These are phyloP conservation scores for Cylindricascospora bacillispora DNA, from an alignment of 1,139 yeast genomes.

Conservation along the genomic window DNA sequence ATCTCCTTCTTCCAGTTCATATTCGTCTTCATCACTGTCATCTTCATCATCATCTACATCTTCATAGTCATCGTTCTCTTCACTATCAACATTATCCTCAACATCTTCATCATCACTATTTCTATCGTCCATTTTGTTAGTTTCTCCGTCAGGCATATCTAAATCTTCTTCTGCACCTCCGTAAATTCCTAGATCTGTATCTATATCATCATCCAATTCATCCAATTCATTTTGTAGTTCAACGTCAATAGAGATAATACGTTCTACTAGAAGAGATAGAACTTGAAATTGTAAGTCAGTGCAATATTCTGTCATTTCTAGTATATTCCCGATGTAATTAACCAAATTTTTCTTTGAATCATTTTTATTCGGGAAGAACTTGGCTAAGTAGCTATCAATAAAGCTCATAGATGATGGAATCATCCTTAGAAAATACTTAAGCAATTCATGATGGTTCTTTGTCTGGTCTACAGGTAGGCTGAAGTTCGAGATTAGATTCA, in stretches of 20 bases:
- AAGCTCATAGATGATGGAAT: constrained; percentile 72
- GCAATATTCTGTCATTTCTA: constrained; percentile 51
- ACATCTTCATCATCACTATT: constrained; percentile 26
- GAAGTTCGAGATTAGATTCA: constrained; percentile 52
- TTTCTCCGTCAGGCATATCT: constrained; percentile 25
- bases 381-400: constrained; percentile 46
- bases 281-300: constrained; percentile 59
- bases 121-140: constrained; percentile 20
- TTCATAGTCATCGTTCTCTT: constrained; percentile 15
- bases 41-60: constrained; percentile 17
- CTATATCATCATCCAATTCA: constrained; percentile 69
- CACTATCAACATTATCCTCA: constrained; percentile 14
- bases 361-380: constrained; percentile 70
- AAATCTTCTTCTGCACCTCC: constrained; percentile 63
- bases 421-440: constrained; percentile 49
- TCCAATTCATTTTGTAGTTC: constrained; percentile 83
- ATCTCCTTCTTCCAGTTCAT: constrained; percentile 28
- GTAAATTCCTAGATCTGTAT: constrained; percentile 39
- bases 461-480: constrained; percentile 25
- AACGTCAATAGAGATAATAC: constrained; percentile 80
- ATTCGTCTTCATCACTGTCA: constrained; percentile 26
- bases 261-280: constrained; percentile 74
- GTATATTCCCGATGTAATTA: constrained; percentile 53
- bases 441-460: constrained; percentile 52
- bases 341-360: constrained; percentile 41